These are phyloP conservation scores for Batkoa obscura DNA, from an alignment of 371 early-diverging fungal species.

Conservation along the genomic window DNA sequence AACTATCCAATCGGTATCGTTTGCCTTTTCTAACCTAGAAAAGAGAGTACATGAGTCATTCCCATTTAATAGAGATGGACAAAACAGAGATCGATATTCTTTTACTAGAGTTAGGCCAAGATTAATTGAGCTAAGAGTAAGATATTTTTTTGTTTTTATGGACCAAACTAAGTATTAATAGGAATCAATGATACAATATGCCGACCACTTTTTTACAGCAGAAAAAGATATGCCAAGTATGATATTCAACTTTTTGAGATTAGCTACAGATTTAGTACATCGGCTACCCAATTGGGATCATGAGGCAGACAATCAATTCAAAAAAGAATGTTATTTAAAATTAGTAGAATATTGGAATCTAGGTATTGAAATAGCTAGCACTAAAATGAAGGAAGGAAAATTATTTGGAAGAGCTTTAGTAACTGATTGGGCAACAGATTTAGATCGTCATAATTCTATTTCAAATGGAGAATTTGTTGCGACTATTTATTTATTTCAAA, in stretches of 20 bases:
- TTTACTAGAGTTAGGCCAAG: conserved; percentile 66
- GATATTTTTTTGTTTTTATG: background rate
- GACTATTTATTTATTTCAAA: conserved; percentile 42
- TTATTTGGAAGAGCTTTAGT: conserved; percentile 48
- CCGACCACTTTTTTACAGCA: conserved; percentile 64
- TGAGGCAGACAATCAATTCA: conserved; percentile 37
- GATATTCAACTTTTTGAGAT: conserved; percentile 57
- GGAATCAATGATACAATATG: conserved; percentile 61
- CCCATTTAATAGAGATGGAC: conserved; percentile 68
- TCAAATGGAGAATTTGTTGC: conserved; percentile 26
- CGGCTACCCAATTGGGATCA: conserved; percentile 71
- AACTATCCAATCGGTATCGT: conserved; percentile 52
- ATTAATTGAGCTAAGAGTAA: conserved; percentile 45
- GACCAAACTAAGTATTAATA: conserved; percentile 8
- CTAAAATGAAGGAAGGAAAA: conserved; percentile 55
- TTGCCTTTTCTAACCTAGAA: conserved; percentile 42
- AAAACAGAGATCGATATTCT: conserved; percentile 66
- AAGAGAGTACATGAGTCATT: conserved; percentile 50
- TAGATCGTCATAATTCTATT: conserved; percentile 30
- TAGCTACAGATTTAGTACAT: conserved; percentile 50
- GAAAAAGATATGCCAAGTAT: conserved; percentile 42
- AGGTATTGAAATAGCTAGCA: conserved; percentile 44
- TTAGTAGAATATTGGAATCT: conserved; percentile 58
- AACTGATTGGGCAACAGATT: conserved; percentile 60
- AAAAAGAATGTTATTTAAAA: conserved; percentile 40